Evolutionary conservation across 129 eudicot species (phyloP).

Genomic region (Escallonia rubra): DNA sequence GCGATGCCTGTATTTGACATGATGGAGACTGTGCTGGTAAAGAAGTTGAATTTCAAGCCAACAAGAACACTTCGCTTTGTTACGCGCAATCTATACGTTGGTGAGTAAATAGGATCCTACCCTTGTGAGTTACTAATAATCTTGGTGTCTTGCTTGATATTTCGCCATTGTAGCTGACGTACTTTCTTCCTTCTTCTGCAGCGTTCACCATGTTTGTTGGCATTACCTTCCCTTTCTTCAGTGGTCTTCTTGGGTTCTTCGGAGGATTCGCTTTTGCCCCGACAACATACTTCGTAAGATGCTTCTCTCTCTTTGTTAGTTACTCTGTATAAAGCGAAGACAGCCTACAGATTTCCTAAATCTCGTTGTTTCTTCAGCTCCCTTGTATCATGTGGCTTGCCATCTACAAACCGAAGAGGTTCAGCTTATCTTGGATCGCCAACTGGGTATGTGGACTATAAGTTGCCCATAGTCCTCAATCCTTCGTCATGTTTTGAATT

Average conservation of each 20-base stretch:
- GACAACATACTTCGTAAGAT: constrained; percentile 60
- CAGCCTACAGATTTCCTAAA: neutral
- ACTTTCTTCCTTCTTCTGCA: constrained; percentile 25
- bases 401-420: constrained; percentile 60
- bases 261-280: constrained; percentile 82
- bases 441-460: constrained; percentile 60
- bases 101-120: constrained; percentile 22
- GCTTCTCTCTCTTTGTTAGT: neutral
- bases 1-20: constrained; percentile 89
- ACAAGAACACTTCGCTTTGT: constrained; percentile 45
- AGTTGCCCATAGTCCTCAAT: neutral
- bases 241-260: constrained; percentile 64
- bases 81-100: constrained; percentile 57
- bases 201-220: constrained; percentile 59
- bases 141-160: neutral
- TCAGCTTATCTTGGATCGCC: constrained; percentile 56
- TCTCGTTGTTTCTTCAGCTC: constrained; percentile 31
- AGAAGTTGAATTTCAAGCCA: constrained; percentile 53
- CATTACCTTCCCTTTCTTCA: constrained; percentile 56
- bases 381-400: constrained; percentile 89
- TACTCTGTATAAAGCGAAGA: neutral
- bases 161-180: neutral
- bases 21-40: constrained; percentile 66
- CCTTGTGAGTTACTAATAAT: neutral
- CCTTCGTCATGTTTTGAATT: constrained; percentile 11